These are phyloP conservation scores for Drechslerella coelobrocha DNA, from an alignment of 2,329 filamentous ascomycete species.

Conservation along the genomic window DNA sequence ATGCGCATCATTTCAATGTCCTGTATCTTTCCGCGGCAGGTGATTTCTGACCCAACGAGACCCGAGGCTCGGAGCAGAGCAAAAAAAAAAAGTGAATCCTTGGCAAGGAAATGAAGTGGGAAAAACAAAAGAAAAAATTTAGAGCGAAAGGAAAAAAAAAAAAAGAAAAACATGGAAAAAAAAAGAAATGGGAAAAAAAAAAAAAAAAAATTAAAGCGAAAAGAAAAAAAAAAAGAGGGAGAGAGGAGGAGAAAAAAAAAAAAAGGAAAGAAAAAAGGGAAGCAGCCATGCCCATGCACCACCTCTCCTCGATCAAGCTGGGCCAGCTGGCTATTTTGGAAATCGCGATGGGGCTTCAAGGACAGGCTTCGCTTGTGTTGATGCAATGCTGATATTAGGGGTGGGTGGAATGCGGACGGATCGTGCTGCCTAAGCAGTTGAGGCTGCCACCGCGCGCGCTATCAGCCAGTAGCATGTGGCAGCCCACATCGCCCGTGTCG, in stretches of 20 bases:
- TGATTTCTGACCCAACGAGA: slow-evolving; percentile 23
- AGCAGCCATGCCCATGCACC: slow-evolving; percentile 15
- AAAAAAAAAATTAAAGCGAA: slow-evolving; percentile 2
- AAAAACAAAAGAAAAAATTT: slow-evolving; percentile 10
- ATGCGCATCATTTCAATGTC: slow-evolving; percentile 24
- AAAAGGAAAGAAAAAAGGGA: background rate
- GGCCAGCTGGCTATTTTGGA: slow-evolving; percentile 11
- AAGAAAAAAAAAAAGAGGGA: background rate
- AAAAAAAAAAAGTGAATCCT: background rate
- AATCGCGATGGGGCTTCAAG: slow-evolving; percentile 9
- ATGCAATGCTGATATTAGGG: slow-evolving; percentile 20
- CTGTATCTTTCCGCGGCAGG: slow-evolving; percentile 37
- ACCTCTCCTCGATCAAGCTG: slow-evolving; percentile 1
- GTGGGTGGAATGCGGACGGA: slow-evolving; percentile 9
- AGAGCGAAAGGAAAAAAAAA: background rate
- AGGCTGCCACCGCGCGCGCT: slow-evolving; percentile 24
- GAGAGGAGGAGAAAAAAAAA: background rate
- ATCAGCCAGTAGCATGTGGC: slow-evolving; percentile 46
- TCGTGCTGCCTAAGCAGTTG: slow-evolving; percentile 35
- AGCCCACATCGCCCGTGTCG: slow-evolving; percentile 36
- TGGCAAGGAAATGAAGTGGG: background rate
- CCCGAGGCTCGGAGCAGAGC: slow-evolving; percentile 24
- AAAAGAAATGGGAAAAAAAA: slow-evolving; percentile 4
- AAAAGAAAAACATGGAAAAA: background rate
- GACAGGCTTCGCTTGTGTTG: slow-evolving; percentile 22